phyloP scores from a whole-genome alignment of 768 basidiomycete genomes.

The Sistotremastrum niveocremeum region DNA sequence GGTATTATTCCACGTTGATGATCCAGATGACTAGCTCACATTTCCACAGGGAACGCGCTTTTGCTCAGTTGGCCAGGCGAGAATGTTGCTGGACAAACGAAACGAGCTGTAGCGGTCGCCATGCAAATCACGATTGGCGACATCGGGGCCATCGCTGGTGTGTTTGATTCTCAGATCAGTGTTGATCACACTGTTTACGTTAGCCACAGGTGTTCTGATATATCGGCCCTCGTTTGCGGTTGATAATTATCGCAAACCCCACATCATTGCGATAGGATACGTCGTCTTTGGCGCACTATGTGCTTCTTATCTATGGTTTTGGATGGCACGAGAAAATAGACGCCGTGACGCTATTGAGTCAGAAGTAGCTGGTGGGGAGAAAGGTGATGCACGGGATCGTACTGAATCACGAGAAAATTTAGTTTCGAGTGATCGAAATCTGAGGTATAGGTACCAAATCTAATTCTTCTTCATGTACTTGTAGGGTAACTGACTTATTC shows the following conservation, averaged over 20 bases:
- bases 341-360: slow-evolving; percentile 22
- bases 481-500: no score
- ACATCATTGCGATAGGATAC: slow-evolving; percentile 49
- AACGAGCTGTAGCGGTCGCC: slow-evolving; percentile 46
- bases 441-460: no score
- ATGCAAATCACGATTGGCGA: slow-evolving; percentile 55
- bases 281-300: slow-evolving; percentile 33
- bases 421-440: no score
- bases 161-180: neutral
- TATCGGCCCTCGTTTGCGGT: slow-evolving; percentile 36
- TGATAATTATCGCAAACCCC: slow-evolving; percentile 38
- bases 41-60: neutral
- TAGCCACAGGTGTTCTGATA: slow-evolving; percentile 28
- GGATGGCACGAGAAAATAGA: slow-evolving; percentile 38
- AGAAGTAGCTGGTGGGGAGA: slow-evolving; percentile 4
- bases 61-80: slow-evolving; percentile 40
- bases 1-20: slow-evolving; percentile 21
- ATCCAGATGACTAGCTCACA: no score
- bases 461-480: no score
- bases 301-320: slow-evolving; percentile 29
- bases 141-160: slow-evolving; percentile 40
- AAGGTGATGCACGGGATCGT: slow-evolving; percentile 4
- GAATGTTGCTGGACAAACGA: slow-evolving; percentile 57
- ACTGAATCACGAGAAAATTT: neutral
- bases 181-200: neutral